Conservation (phyloP, 139 green algal genomes). For the Chlamydomonas schloesseri region DNA sequence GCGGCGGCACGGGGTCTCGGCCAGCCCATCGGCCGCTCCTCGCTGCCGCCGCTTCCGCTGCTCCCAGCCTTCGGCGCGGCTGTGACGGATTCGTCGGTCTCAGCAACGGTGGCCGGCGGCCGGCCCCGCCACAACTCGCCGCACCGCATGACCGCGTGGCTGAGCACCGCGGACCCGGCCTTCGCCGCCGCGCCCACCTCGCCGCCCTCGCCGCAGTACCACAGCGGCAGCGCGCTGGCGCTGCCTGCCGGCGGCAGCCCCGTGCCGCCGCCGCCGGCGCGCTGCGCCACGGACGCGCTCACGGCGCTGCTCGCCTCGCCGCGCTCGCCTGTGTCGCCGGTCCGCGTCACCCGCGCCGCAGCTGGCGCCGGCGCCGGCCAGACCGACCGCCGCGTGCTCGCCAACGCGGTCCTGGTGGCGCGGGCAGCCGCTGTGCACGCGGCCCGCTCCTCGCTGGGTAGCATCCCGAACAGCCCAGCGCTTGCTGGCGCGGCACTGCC, state of each 20-base stretch:
- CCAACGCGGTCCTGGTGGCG: neutral
- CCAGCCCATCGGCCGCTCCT: no score
- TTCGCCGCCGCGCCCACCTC: neutral
- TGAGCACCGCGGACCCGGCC: neutral
- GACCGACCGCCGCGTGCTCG: neutral
- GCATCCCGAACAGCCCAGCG: neutral
- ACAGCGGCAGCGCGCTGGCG: no score
- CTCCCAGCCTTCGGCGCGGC: no score
- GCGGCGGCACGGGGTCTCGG: no score
- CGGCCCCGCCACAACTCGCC: no score
- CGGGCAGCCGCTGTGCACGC: neutral
- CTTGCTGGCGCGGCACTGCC: no score
- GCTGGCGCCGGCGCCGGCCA: neutral
- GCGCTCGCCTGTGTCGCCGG: constrained; percentile 15
- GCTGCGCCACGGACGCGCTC: neutral
- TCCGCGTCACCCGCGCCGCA: neutral
- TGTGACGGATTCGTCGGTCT: no score
- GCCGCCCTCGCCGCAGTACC: no score
- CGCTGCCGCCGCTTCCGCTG: no score
- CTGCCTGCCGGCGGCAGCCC: neutral
- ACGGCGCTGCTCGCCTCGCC: constrained; percentile 21
- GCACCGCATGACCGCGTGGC: no score
- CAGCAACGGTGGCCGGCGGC: no score
- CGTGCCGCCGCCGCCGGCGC: neutral
- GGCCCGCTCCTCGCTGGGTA: neutral